Evolutionary conservation across 2,329 filamentous ascomycete genomes (phyloP).

Genomic region (Davidsoniella australis): DNA sequence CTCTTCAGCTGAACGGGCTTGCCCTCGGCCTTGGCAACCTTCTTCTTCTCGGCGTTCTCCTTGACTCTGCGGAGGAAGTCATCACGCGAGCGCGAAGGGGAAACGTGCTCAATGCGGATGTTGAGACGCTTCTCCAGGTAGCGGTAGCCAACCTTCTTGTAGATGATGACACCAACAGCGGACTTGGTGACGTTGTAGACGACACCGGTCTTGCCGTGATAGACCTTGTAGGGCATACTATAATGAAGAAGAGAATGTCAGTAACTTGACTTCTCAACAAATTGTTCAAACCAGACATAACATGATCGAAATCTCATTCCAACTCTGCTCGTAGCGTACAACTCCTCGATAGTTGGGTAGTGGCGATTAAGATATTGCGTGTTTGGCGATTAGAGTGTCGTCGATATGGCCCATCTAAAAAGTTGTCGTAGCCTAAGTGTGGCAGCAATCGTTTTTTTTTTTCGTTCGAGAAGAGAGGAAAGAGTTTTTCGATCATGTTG

Average conservation of each 20-base stretch:
- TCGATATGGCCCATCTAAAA: no score
- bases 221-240: conserved; percentile 98
- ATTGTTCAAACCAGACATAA: no score
- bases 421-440: no score
- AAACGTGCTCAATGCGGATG: conserved; percentile 95
- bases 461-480: background rate
- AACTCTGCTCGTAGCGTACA: no score
- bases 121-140: conserved; percentile 99
- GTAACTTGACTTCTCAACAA: no score
- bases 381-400: no score
- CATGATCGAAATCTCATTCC: no score
- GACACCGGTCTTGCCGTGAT: conserved; percentile 97
- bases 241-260: conserved; percentile 14
- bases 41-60: conserved; percentile 83
- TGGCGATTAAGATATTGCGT: no score
- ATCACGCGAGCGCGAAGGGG: conserved; percentile 84
- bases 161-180: conserved; percentile 94
- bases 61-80: conserved; percentile 95
- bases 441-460: background rate
- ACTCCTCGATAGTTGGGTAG: no score
- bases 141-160: conserved; percentile 98
- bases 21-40: conserved; percentile 81
- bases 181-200: conserved; percentile 99
- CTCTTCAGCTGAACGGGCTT: conserved; percentile 85
- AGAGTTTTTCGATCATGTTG: background rate